phyloP scores from a whole-genome alignment of 176 grass and related monocot species.

The Ensete glaucum region DNA sequence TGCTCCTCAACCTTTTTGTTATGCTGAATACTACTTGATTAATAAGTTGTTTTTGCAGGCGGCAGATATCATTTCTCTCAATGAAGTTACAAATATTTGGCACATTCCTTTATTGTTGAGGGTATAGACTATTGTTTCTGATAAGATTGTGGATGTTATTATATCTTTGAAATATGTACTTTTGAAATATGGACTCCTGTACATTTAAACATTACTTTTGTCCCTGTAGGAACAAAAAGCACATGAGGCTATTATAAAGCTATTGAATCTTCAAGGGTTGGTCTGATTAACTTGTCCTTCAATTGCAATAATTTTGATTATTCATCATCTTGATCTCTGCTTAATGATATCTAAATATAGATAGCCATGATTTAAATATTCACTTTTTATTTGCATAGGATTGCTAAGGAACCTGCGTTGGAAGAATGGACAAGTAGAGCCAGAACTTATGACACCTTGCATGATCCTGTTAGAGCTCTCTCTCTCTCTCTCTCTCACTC shows the following conservation, averaged over 20 bases:
- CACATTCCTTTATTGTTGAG: constrained; percentile 87
- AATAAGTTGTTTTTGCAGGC: constrained; percentile 35
- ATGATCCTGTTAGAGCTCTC: constrained; percentile 31
- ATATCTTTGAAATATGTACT: no score
- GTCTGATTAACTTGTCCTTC: background rate
- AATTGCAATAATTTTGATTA: background rate
- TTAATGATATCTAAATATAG: background rate
- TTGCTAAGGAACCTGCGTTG: constrained; percentile 27
- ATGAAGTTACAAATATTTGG: constrained; percentile 98
- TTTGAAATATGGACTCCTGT: background rate
- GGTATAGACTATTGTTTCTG: constrained; percentile 28
- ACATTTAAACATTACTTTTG: background rate
- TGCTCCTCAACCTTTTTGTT: constrained; percentile 17
- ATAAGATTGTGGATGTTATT: background rate
- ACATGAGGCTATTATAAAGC: constrained; percentile 87
- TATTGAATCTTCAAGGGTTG: constrained; percentile 72
- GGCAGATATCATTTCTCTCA: constrained; percentile 60
- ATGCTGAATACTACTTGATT: background rate
- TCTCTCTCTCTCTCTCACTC: background rate
- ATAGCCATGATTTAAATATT: background rate
- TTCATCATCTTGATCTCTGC: no score
- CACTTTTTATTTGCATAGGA: background rate
- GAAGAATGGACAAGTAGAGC: constrained; percentile 29
- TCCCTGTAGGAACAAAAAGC: constrained; percentile 82
- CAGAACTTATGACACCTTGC: constrained; percentile 28